Percentiles rank a stretch among this genome's conserved stretches.
phyloP scores from a whole-genome alignment of 148 eudicot genomes.

The Vaccinium darrowii region DNA sequence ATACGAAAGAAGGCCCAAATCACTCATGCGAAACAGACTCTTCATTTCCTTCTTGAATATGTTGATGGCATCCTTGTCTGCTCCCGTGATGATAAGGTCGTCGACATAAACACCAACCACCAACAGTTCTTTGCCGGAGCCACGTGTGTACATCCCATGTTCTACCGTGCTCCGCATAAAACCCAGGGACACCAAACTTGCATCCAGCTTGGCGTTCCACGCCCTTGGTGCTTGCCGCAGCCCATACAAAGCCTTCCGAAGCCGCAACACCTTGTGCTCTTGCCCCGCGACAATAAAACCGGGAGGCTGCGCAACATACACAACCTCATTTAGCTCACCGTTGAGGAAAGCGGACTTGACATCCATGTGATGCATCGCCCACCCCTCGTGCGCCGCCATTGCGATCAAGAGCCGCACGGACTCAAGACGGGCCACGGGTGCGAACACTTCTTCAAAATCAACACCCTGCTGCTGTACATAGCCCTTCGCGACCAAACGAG shows the following conservation, averaged over 20 bases:
- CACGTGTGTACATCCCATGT: background rate
- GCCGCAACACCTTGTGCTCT: background rate
- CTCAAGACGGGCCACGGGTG: background rate
- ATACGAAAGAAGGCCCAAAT: background rate
- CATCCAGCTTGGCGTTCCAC: background rate
- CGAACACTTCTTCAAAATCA: background rate
- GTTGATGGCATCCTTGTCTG: background rate
- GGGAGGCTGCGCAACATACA: background rate
- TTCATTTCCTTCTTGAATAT: background rate
- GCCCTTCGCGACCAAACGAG: background rate
- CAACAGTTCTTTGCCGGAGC: background rate
- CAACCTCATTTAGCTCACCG: background rate
- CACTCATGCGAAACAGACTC: background rate
- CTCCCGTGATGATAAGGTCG: background rate
- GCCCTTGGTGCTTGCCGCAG: background rate
- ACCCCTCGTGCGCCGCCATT: background rate
- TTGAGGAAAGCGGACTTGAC: background rate
- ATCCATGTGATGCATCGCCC: background rate
- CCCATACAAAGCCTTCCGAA: background rate
- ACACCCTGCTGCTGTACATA: background rate
- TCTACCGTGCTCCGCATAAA: background rate
- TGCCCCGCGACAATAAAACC: background rate
- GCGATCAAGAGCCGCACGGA: background rate
- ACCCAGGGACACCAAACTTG: background rate
- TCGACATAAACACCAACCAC: background rate